phyloP scores from a whole-genome alignment of 2,329 filamentous ascomycete genomes.

The Pseudogymnoascus sp. region DNA sequence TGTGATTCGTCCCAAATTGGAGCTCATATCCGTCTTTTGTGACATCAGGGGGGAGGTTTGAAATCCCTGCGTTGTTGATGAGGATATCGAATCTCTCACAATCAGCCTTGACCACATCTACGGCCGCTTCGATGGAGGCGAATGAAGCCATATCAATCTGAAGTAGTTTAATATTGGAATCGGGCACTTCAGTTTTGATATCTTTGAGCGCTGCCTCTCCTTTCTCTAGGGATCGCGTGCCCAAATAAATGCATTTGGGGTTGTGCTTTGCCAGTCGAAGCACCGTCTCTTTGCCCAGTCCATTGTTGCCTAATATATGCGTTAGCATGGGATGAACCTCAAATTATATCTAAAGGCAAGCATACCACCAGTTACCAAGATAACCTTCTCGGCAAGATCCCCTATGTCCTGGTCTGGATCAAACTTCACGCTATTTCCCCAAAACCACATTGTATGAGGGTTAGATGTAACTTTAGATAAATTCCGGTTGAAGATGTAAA shows the following conservation, averaged over 20 bases:
- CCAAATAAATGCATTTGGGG: slow-evolving; percentile 28
- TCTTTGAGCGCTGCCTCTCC: slow-evolving; percentile 29
- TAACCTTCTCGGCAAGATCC: slow-evolving; percentile 32
- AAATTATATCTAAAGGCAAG: slow-evolving; percentile 17
- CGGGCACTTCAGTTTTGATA: slow-evolving; percentile 25
- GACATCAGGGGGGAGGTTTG: not conserved
- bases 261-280: not conserved
- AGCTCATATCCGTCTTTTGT: slow-evolving; percentile 36
- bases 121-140: slow-evolving; percentile 1
- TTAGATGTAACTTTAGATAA: not conserved
- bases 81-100: slow-evolving; percentile 32
- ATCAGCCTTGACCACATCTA: slow-evolving; percentile 5
- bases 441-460: not conserved
- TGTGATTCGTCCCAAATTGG: slow-evolving; percentile 43
- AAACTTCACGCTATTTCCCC: slow-evolving; percentile 19
- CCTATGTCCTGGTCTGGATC: slow-evolving; percentile 30
- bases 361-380: slow-evolving; percentile 38
- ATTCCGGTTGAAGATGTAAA: not conserved
- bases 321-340: not conserved
- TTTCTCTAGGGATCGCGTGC: slow-evolving; percentile 32
- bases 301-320: not conserved
- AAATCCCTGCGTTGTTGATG: slow-evolving; percentile 35
- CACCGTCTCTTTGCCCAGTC: slow-evolving; percentile 1
- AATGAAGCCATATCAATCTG: not conserved
- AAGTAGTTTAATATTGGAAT: slow-evolving; percentile 10